phyloP scores from a whole-genome alignment of 2,329 filamentous ascomycete species.

The Fusarium oxysporum region DNA sequence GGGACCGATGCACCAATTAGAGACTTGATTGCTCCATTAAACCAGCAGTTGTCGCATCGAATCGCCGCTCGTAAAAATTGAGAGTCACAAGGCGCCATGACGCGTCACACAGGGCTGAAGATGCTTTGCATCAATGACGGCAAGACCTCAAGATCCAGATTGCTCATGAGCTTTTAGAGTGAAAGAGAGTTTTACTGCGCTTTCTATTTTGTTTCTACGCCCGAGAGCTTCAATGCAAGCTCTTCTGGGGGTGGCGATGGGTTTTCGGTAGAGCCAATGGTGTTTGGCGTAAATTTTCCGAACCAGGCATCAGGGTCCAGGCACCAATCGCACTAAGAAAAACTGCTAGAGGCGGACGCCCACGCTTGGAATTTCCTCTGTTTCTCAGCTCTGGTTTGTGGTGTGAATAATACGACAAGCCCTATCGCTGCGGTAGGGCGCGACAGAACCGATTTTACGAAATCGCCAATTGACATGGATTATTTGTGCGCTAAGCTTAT shows the following conservation, averaged over 20 bases:
- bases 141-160: neutral
- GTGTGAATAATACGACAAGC: too few relatives aligned
- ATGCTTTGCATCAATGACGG: neutral
- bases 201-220: neutral
- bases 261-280: neutral
- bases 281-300: neutral
- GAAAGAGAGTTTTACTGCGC: neutral
- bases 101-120: conserved; percentile 22
- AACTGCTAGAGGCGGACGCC: neutral
- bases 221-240: neutral
- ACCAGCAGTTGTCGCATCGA: neutral
- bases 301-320: conserved; percentile 5
- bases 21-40: neutral
- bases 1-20: neutral
- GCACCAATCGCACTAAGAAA: neutral
- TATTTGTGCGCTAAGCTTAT: neutral
- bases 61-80: neutral
- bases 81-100: neutral
- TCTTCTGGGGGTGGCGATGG: neutral
- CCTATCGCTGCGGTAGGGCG: neutral
- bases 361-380: neutral
- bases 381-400: neutral
- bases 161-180: accelerated
- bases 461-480: neutral
- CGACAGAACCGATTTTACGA: neutral